Conservation (phyloP, 2,329 filamentous ascomycete genomes). For the Phialophora expanda region DNA sequence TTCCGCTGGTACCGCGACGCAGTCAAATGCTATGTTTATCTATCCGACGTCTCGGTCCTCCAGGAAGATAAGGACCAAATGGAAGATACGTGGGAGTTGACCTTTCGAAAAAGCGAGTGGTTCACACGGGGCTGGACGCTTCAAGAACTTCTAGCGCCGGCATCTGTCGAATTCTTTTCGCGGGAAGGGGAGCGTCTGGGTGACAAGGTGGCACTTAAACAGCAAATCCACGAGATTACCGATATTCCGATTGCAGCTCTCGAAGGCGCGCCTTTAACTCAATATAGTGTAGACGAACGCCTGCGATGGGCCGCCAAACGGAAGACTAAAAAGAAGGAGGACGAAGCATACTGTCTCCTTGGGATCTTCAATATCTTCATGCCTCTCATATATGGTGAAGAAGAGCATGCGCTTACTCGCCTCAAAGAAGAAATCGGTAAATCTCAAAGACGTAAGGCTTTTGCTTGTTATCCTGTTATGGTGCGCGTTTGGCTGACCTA, state of each 20-base stretch:
- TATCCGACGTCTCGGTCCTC: neutral
- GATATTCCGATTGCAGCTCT: slow-evolving; percentile 24
- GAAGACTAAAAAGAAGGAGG: neutral
- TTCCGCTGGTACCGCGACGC: slow-evolving; percentile 39
- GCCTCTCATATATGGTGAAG: neutral
- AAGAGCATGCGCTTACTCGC: neutral
- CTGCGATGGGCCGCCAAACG: neutral
- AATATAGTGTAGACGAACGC: neutral
- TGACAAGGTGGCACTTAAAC: slow-evolving; percentile 17
- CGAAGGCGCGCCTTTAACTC: slow-evolving; percentile 1
- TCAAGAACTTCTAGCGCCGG: slow-evolving; percentile 31
- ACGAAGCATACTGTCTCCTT: neutral
- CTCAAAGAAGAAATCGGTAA: neutral
- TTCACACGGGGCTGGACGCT: slow-evolving; percentile 28
- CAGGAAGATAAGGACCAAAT: neutral
- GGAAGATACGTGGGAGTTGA: slow-evolving; percentile 2
- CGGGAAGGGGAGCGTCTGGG: slow-evolving; percentile 22
- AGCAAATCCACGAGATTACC: slow-evolving; percentile 23
- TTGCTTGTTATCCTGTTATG: neutral
- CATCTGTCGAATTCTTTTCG: slow-evolving; percentile 26
- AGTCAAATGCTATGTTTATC: slow-evolving; percentile 22
- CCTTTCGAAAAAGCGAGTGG: slow-evolving; percentile 23
- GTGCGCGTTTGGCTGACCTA: neutral
- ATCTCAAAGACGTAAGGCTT: neutral
- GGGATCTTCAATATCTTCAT: neutral